phyloP scores from a whole-genome alignment of 331 rosid species.

The Malus hybrid region DNA sequence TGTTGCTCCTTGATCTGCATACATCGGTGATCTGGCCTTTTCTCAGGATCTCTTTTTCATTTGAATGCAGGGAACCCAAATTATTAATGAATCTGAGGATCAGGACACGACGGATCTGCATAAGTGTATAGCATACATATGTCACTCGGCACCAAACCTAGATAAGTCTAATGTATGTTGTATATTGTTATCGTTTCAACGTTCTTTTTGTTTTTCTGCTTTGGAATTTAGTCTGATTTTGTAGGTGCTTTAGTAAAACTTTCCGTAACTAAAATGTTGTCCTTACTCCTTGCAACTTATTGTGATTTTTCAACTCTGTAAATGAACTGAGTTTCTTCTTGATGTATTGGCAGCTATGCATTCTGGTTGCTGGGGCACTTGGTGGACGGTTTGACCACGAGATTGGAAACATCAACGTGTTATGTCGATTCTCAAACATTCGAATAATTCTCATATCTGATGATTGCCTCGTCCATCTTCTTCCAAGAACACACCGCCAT shows the following conservation, averaged over 20 bases:
- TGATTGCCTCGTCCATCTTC: conserved; percentile 79
- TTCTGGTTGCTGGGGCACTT: conserved; percentile 85
- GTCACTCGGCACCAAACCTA: conserved; percentile 31
- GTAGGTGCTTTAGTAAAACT: background rate
- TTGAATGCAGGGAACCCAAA: conserved; percentile 64
- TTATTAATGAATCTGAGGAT: conserved; percentile 75
- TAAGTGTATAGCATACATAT: conserved; percentile 61
- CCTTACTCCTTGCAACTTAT: background rate
- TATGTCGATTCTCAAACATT: conserved; percentile 55
- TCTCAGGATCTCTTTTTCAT: conserved; percentile 14
- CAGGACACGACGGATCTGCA: conserved; percentile 94
- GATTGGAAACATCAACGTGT: conserved; percentile 80
- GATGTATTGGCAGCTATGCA: conserved; percentile 51
- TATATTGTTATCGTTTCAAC: background rate
- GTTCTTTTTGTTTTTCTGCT: background rate
- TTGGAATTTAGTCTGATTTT: background rate
- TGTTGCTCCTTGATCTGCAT: background rate
- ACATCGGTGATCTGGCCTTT: conserved; percentile 1
- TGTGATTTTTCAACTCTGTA: background rate
- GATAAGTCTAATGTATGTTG: conserved; percentile 59
- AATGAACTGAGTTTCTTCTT: background rate
- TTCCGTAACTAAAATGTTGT: background rate
- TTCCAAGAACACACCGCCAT: conserved; percentile 60
- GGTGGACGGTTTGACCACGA: conserved; percentile 98
- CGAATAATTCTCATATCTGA: conserved; percentile 78